Conservation (phyloP, 805 yeast species). For the Candida broadrunensis region DNA sequence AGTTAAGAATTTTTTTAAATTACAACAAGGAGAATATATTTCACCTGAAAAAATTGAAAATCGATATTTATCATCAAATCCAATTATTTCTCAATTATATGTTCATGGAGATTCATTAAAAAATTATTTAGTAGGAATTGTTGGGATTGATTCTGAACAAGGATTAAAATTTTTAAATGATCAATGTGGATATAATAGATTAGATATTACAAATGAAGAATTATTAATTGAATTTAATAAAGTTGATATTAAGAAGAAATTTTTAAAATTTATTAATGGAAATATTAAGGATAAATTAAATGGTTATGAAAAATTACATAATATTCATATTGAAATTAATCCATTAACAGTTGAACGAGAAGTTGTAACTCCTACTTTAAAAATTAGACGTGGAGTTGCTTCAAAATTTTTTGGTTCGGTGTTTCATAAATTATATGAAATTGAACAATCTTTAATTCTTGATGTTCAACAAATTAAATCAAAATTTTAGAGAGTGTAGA, state of each 20-base stretch:
- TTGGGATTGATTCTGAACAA: slow-evolving; percentile 53
- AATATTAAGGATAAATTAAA: slow-evolving; percentile 16
- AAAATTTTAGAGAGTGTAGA: slow-evolving; percentile 3
- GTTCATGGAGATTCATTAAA: slow-evolving; percentile 60
- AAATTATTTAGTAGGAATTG: slow-evolving; percentile 54
- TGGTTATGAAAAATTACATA: slow-evolving; percentile 31
- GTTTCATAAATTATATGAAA: slow-evolving; percentile 11
- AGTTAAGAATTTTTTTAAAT: slow-evolving; percentile 71
- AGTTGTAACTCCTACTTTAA: slow-evolving; percentile 62
- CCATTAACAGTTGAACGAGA: slow-evolving; percentile 51
- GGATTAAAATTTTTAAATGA: slow-evolving; percentile 14
- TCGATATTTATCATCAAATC: slow-evolving; percentile 48
- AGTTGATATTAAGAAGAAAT: slow-evolving; percentile 13
- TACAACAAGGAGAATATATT: slow-evolving; percentile 49
- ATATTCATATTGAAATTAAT: slow-evolving; percentile 21
- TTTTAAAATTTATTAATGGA: slow-evolving; percentile 21
- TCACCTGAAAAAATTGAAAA: slow-evolving; percentile 73
- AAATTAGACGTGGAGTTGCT: slow-evolving; percentile 36
- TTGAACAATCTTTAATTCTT: slow-evolving; percentile 27
- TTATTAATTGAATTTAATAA: slow-evolving; percentile 12
- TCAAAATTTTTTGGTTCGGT: slow-evolving; percentile 14
- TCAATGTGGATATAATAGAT: slow-evolving; percentile 11
- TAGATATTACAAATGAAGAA: slow-evolving; percentile 8
- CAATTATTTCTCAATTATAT: slow-evolving; percentile 48
- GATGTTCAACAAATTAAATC: slow-evolving; percentile 3